Evolutionary conservation across 176 grass and related monocot genomes (phyloP).

Genomic region (Oryza australiensis): DNA sequence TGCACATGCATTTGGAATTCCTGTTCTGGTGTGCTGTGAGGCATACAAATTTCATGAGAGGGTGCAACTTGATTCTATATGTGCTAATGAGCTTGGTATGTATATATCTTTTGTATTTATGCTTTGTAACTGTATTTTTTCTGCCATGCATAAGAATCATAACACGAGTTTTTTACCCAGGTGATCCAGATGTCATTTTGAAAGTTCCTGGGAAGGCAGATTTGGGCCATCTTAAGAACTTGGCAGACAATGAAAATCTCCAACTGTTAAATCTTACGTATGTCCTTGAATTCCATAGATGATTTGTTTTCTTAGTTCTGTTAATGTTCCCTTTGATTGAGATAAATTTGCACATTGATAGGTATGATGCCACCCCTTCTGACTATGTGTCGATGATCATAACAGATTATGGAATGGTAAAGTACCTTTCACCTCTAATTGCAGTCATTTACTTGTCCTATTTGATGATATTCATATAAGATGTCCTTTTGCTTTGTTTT

Average conservation of each 20-base stretch:
- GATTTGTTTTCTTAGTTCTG: conserved; percentile 6
- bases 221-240: conserved; percentile 64
- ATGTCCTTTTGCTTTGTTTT: not conserved
- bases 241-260: conserved; percentile 77
- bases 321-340: not conserved
- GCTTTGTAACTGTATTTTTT: not conserved
- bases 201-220: conserved; percentile 66
- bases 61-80: conserved; percentile 98
- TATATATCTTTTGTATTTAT: not conserved
- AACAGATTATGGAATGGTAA: conserved; percentile 98
- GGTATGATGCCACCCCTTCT: conserved; percentile 91
- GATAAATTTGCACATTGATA: conserved; percentile 54
- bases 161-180: conserved; percentile 42
- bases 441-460: not conserved
- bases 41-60: conserved; percentile 97
- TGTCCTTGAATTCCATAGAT: conserved; percentile 25
- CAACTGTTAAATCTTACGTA: conserved; percentile 94
- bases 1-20: conserved; percentile 80
- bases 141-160: conserved; percentile 10
- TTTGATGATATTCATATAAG: not conserved
- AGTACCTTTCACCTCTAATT: conserved; percentile 31
- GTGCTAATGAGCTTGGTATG: conserved; percentile 84
- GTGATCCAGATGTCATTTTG: conserved; percentile 87
- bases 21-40: conserved; percentile 89
- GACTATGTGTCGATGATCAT: conserved; percentile 96